Evolutionary conservation across 2,329 filamentous ascomycete genomes (phyloP).

Genomic region (Diaporthe vaccinii): DNA sequence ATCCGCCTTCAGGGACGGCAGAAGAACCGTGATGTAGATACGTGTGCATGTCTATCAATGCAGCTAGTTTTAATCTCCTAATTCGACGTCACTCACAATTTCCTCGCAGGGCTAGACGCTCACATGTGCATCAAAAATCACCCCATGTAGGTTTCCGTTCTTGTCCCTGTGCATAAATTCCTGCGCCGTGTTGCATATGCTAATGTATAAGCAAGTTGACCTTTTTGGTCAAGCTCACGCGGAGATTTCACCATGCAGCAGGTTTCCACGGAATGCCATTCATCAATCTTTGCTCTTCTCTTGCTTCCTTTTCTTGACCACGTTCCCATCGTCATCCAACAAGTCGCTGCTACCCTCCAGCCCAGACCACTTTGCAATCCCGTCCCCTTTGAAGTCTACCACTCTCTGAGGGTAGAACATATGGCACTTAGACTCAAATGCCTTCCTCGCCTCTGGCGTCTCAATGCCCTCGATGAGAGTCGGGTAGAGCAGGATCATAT

Average conservation of each 20-base stretch:
- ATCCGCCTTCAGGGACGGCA: slow-evolving; percentile 12
- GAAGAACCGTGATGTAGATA: neutral
- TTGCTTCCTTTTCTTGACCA: slow-evolving; percentile 36
- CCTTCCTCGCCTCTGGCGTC: slow-evolving; percentile 67
- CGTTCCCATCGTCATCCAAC: slow-evolving; percentile 46
- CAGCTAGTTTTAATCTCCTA: neutral
- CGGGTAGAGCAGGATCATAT: slow-evolving; percentile 86
- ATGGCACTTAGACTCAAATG: slow-evolving; percentile 79
- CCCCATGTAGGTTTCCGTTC: neutral
- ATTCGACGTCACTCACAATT: neutral
- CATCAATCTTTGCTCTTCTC: neutral
- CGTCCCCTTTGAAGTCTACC: slow-evolving; percentile 80
- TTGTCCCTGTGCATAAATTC: neutral
- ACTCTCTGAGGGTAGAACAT: slow-evolving; percentile 85
- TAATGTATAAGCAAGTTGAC: neutral
- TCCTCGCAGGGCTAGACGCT: too few species aligned
- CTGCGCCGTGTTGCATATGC: neutral
- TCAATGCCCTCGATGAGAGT: slow-evolving; percentile 76
- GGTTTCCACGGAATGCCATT: neutral
- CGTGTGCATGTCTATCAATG: neutral
- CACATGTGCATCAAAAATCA: neutral
- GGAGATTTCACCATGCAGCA: neutral
- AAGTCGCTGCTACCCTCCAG: slow-evolving; percentile 63
- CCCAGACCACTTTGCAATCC: slow-evolving; percentile 81
- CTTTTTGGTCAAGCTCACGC: neutral